Evolutionary conservation across 768 basidiomycete species (phyloP), one percentile per base, ranked within the genome.

Genomic region (Steccherinum ochraceum): DNA sequence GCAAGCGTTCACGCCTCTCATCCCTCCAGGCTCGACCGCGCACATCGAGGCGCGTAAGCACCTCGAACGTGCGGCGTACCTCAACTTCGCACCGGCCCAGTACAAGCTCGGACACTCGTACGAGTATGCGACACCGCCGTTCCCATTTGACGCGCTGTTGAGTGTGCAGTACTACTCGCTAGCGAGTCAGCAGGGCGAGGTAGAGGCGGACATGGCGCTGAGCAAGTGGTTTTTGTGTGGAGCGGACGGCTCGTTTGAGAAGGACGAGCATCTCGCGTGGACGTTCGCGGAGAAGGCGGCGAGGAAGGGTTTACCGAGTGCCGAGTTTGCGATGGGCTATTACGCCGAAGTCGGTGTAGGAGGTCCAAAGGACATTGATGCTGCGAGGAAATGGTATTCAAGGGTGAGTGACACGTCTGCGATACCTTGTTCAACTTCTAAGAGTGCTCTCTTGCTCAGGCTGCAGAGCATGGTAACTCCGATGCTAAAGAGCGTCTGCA

Each of bases 211-310:
- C 63, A 94, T 97, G 93, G 94, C 93, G 2, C 76, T 97, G 48
- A 85, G 82, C 66, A 97, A 96, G 68, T 98, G 95, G 94, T 97
- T 96, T 73, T 70, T 98, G 45, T 94, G 93, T 62, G 94, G 94
- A 3, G 83, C 84, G 3, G 75, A 77, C 27, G 79, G 79, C 5
- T 69, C 73, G 12, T 93, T 96, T 58, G 89, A 89, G 35, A 92
- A 93, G 67, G 90, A 94, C 64, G 93, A 96, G 63, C 69, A 64
- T 1, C 75, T 97, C 2, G 93, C 95, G 2, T 80, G 80, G 56
- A 88, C 84, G 0, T 98, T 95, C 68, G 95, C 95, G 0, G 85
- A 90, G 56, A 94, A 95, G 68, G 86, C 89, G 0, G 85, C 86
- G 0, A 64, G 71, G 44, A 87, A 84, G 58, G 86, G 83, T 0